Evolutionary conservation across 2,329 filamentous ascomycete species (phyloP), one percentile per base, ranked within the genome.

Genomic region (Fusarium ambrosium): DNA sequence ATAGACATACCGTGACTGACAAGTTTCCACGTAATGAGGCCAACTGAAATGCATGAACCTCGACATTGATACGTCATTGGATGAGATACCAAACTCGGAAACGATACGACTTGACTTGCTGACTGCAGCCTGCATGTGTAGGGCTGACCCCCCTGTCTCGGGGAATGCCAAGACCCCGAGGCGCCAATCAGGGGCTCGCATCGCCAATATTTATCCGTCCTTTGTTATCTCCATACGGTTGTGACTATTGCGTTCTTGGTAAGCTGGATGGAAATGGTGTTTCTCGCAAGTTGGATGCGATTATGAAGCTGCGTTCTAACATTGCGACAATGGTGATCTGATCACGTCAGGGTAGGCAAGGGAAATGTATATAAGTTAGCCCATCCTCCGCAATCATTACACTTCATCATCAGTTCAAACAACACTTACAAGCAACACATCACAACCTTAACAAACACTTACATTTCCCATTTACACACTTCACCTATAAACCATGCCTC

Each of bases 401-500:
- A 14, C 48, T 53, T 53, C 24, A 32, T 53, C 48, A 53, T 53
- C 48, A 32, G 10, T 29, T 53, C 48, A n/a, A 53, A 32, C 48
- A 32, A 32, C 48, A 53, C 48, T 53, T 20, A n/a, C 24, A 53
- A 53, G 24, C 48, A 27, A n/a, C 22, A 51, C 24, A 24, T 18
- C 10, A n/a, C 24, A 51, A 11, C 16, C 11, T 13, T 16, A 24
- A 18, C 24, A 11, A 32, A 53, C 48, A 48, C 43, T 27, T n/a
- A 29, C 45, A 16, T 13, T 53, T 29, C 18, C 11, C 48, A 53
- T 53, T 6, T 53, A 32, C 10, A n/a, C 24, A 48, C 2, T 48
- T 11, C 22, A 48, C 8, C 18, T 14, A 32, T 1, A 32, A 20
- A 66, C 1, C 3, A 76, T 76, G 73, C 51, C 60, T 68, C 73